phyloP scores from a whole-genome alignment of 768 basidiomycete species.

The Termitomyces sp. region DNA sequence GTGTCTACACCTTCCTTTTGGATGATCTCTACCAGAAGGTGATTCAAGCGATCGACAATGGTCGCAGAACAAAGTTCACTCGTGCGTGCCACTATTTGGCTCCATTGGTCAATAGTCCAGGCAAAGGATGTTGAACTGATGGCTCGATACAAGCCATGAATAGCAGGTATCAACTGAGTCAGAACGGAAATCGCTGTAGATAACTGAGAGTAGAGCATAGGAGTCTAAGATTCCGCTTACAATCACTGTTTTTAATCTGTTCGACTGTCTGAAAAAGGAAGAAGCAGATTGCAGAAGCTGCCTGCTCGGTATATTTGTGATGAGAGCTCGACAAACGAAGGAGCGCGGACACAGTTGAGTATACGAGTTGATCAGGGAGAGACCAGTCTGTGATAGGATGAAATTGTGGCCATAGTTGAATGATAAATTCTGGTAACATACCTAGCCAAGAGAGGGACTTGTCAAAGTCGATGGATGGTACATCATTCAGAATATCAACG shows the following conservation, averaged over 20 bases:
- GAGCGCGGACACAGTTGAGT: slow-evolving; percentile 72
- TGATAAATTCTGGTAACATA: slow-evolving; percentile 25
- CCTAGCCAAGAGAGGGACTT: slow-evolving; percentile 78
- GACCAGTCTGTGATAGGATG: slow-evolving; percentile 65
- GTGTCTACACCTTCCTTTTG: slow-evolving; percentile 48
- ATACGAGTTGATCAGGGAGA: slow-evolving; percentile 81
- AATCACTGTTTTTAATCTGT: slow-evolving; percentile 46
- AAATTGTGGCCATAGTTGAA: neutral
- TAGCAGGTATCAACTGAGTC: slow-evolving; percentile 71
- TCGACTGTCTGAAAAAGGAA: slow-evolving; percentile 59
- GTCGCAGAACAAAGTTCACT: slow-evolving; percentile 60
- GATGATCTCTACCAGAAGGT: slow-evolving; percentile 60
- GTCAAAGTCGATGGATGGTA: slow-evolving; percentile 77
- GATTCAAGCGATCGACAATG: slow-evolving; percentile 71
- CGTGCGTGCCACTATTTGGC: slow-evolving; percentile 46
- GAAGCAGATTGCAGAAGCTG: slow-evolving; percentile 54
- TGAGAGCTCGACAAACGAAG: slow-evolving; percentile 60
- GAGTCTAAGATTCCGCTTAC: slow-evolving; percentile 34
- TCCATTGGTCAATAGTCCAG: slow-evolving; percentile 72
- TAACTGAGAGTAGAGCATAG: neutral
- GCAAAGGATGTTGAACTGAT: slow-evolving; percentile 74
- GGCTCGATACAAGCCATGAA: slow-evolving; percentile 87
- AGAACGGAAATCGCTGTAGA: slow-evolving; percentile 64
- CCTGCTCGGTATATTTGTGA: slow-evolving; percentile 42
- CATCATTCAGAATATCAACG: slow-evolving; percentile 64